Evolutionary conservation across 208 protist species (phyloP), one percentile per base, ranked within the genome.

Genomic region (Acanthamoeba divionensis): DNA sequence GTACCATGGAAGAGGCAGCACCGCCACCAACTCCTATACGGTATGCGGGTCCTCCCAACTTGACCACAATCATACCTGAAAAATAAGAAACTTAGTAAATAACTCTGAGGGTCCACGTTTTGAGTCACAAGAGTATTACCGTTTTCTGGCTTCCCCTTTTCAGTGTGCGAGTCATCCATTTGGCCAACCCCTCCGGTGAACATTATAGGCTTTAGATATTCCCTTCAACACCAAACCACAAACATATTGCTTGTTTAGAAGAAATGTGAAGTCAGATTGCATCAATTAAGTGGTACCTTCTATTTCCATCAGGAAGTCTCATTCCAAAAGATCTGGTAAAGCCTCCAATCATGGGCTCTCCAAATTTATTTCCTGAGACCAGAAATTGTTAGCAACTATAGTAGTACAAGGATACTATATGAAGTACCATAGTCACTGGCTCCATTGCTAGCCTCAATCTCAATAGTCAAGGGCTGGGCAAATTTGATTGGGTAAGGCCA

Each of bases 141-240:
- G 87, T 94, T 94, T 71, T 90, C 91, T 44, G 87, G 90, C 60
- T 92, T 90, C 15, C 60, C 60, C 41, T 94, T 94, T 18, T 91
- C 86, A 4, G 73, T 38, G 52, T 94, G 91, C 45, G 41, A 26
- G 48, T 26, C 57, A 60, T 93, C 90, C 65, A 96, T 94, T n/a
- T 94, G 92, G 4, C 94, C 95, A 41, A 95, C 48, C 48, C 95
- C 95, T 33, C 91, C 95, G 1, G 91, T 93, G 89, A 96, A 96
- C 95, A 96, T 95, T 80, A 96, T 96, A 36, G 95, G 95, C 88
- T 96, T 96, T n/a, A 96, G 90, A 89, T 89, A 96, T 85, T 96
- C 94, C 71, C 92, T 36, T 69, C 71, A 57, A 2, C 48, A n/a
- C 21, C 9, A 13, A 67, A 67, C 29, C 48, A 60, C 15, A 82